phyloP scores from a whole-genome alignment of 176 grass and related monocot genomes.

The Oryza australiensis region DNA sequence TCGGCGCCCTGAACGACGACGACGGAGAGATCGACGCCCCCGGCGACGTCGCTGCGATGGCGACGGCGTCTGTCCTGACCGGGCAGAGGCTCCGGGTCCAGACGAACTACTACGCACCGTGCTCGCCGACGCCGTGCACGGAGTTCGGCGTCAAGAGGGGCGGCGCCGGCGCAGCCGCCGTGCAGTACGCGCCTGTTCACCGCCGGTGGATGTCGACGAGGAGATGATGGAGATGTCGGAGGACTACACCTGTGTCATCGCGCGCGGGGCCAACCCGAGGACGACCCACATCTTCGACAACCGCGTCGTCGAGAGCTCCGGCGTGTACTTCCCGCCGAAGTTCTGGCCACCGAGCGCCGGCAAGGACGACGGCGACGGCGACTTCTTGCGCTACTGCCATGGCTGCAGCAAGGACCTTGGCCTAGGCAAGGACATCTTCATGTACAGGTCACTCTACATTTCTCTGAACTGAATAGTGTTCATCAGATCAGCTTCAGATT shows the following conservation, averaged over 20 bases:
- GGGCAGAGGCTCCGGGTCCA: slow-evolving; percentile 45
- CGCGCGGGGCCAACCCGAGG: slow-evolving; percentile 55
- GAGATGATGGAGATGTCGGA: slow-evolving; percentile 73
- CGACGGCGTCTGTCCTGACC: slow-evolving; percentile 12
- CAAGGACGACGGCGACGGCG: neutral
- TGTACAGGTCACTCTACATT: slow-evolving; percentile 56
- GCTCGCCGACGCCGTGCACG: neutral
- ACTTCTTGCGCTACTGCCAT: slow-evolving; percentile 67
- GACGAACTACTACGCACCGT: neutral
- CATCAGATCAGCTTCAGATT: neutral
- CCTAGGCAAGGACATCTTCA: slow-evolving; percentile 63
- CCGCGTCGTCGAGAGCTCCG: slow-evolving; percentile 43
- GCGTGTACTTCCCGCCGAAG: neutral
- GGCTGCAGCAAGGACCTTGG: slow-evolving; percentile 69
- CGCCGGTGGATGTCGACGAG: slow-evolving; percentile 29
- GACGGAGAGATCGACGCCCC: slow-evolving; percentile 22
- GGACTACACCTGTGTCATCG: slow-evolving; percentile 78
- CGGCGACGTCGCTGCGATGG: neutral
- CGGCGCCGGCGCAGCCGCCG: slow-evolving; percentile 15
- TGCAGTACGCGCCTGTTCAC: neutral
- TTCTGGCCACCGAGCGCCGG: neutral
- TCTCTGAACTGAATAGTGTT: neutral
- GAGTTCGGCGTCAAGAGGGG: slow-evolving; percentile 48
- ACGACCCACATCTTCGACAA: slow-evolving; percentile 74
- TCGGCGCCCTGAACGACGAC: slow-evolving; percentile 39